Conservation (phyloP, 768 basidiomycete species). For the Tulasnella sp. region DNA sequence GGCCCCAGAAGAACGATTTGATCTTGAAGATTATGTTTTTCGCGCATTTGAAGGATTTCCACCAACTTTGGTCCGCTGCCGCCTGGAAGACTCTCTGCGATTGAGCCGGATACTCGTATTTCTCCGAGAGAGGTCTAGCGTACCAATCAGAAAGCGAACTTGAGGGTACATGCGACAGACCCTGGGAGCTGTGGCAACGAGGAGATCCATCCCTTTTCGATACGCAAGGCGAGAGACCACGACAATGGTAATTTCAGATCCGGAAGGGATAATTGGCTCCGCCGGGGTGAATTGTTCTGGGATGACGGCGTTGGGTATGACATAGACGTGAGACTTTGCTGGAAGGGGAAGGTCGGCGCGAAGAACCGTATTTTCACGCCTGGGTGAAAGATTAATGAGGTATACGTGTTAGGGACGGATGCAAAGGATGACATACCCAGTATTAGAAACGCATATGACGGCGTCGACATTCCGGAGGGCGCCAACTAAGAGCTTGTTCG, state of each 20-base stretch:
- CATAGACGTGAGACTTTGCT: constrained; percentile 58
- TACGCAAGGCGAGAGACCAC: constrained; percentile 88
- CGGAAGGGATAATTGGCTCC: constrained; percentile 44
- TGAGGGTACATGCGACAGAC: constrained; percentile 83
- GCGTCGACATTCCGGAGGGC: constrained; percentile 88
- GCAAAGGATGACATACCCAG: constrained; percentile 58
- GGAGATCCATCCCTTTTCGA: constrained; percentile 92
- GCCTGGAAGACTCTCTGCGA: constrained; percentile 46
- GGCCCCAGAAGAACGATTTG: constrained; percentile 85
- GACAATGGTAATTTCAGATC: constrained; percentile 75
- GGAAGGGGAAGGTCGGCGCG: constrained; percentile 69
- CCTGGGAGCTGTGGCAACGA: constrained; percentile 86
- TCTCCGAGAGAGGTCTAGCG: constrained; percentile 10
- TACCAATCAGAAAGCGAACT: constrained; percentile 85
- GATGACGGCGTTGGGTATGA: constrained; percentile 90
- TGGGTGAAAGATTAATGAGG: constrained; percentile 38
- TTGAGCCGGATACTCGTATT: background rate
- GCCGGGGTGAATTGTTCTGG: constrained; percentile 80
- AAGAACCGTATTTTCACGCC: constrained; percentile 96
- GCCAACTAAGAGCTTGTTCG: constrained; percentile 89
- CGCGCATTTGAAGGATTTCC: constrained; percentile 92
- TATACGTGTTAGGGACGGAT: background rate
- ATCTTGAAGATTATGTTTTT: constrained; percentile 84
- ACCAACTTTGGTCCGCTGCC: constrained; percentile 95
- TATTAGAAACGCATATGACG: constrained; percentile 94